These are phyloP conservation scores for Saccharomycopsis schoenii DNA, from an alignment of 805 yeast genomes.

Conservation along the genomic window DNA sequence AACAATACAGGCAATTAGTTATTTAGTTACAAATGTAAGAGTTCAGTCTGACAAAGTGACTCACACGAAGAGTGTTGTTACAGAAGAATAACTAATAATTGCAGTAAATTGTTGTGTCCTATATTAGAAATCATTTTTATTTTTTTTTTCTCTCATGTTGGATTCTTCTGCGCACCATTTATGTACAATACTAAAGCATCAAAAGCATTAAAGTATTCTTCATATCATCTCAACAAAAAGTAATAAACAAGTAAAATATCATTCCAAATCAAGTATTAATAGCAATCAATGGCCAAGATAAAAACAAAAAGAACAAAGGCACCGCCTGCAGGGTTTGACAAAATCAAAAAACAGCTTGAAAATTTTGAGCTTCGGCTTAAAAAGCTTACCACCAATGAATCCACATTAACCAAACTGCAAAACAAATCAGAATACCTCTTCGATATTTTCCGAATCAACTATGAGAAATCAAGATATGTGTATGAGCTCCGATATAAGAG, in stretches of 20 bases:
- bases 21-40: too few relatives aligned
- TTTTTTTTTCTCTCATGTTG: not conserved
- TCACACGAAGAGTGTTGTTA: too few relatives aligned
- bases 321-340: constrained; percentile 69
- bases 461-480: constrained; percentile 66
- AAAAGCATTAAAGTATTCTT: too few relatives aligned
- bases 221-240: too few relatives aligned
- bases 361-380: constrained; percentile 52
- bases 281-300: constrained; percentile 35
- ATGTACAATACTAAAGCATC: not conserved
- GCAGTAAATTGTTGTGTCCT: too few relatives aligned
- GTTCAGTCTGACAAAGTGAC: too few relatives aligned
- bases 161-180: not conserved
- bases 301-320: constrained; percentile 32
- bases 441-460: constrained; percentile 62
- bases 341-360: constrained; percentile 53
- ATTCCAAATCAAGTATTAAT: not conserved
- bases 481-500: constrained; percentile 66
- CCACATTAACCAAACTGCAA: constrained; percentile 13
- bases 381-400: constrained; percentile 31
- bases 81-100: too few relatives aligned
- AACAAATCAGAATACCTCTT: constrained; percentile 53
- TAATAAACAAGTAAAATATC: too few relatives aligned
- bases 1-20: too few relatives aligned
- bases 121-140: not conserved